Percentiles rank a stretch among this genome's conserved stretches.
Conservation (phyloP, 2,329 filamentous ascomycete species). For the Lanzia echinophila region DNA sequence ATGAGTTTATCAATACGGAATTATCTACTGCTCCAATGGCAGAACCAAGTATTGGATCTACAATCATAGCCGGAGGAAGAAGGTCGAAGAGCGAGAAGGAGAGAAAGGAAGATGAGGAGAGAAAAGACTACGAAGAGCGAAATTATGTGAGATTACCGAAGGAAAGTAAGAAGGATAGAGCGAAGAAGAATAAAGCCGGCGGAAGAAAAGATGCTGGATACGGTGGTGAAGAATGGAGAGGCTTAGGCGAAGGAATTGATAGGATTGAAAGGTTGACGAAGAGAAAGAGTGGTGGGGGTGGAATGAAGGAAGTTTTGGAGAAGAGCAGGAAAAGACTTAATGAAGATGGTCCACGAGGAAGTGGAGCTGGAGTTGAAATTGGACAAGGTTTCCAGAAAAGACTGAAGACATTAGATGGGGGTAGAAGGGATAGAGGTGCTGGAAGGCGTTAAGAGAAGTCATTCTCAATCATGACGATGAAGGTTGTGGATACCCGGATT, state of each 20-base stretch:
- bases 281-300: constrained; percentile 50
- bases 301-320: constrained; percentile 52
- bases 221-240: constrained; percentile 90
- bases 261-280: constrained; percentile 78
- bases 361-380: constrained; percentile 55
- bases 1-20: constrained; percentile 86
- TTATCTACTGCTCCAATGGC: constrained; percentile 74
- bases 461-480: not conserved
- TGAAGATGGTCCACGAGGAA: constrained; percentile 66
- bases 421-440: constrained; percentile 21
- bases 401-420: constrained; percentile 45
- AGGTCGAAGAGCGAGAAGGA: constrained; percentile 72
- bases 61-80: constrained; percentile 72
- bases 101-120: constrained; percentile 69
- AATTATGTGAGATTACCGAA: constrained; percentile 86
- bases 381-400: constrained; percentile 71
- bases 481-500: too few species aligned
- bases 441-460: not conserved
- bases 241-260: constrained; percentile 77
- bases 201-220: constrained; percentile 49
- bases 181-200: constrained; percentile 45
- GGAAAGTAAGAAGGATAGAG: constrained; percentile 81
- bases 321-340: constrained; percentile 77
- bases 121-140: constrained; percentile 80
- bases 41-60: constrained; percentile 86